A percentile compares a stretch with the other conserved stretches of the same genome.
Evolutionary conservation across 371 early-diverging fungal genomes (phyloP).

Genomic region (Capniomyces stellatus): DNA sequence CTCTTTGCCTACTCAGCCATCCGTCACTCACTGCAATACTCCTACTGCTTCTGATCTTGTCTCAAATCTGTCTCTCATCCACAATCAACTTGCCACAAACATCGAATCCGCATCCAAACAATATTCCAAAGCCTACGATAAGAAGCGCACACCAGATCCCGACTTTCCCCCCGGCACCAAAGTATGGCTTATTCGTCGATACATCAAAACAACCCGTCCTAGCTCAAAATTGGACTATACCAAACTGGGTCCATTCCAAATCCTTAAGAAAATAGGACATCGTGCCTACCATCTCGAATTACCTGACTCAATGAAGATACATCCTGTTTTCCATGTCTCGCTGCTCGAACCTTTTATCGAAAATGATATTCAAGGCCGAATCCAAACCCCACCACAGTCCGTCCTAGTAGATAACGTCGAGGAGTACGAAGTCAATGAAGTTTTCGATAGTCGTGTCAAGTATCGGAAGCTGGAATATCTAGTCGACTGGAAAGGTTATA

Average conservation of each 20-base stretch:
- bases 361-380: slow-evolving; percentile 11
- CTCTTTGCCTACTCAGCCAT: neutral
- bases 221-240: neutral
- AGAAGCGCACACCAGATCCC: neutral
- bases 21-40: neutral
- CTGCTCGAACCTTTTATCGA: slow-evolving; percentile 7
- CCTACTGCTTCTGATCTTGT: neutral
- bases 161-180: neutral
- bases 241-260: slow-evolving; percentile 17
- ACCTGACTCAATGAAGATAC: slow-evolving; percentile 14
- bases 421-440: slow-evolving; percentile 22
- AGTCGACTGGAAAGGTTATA: slow-evolving; percentile 17
- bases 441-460: slow-evolving; percentile 10
- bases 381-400: slow-evolving; percentile 8
- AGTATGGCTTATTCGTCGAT: neutral
- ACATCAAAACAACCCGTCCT: slow-evolving; percentile 1
- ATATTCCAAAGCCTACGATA: slow-evolving; percentile 1
- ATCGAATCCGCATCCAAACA: neutral
- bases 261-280: slow-evolving; percentile 8
- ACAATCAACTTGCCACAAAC: neutral
- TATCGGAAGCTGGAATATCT: slow-evolving; percentile 14
- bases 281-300: slow-evolving; percentile 13
- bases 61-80: neutral
- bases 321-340: slow-evolving; percentile 23
- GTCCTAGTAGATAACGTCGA: slow-evolving; percentile 14